Evolutionary conservation across 2,329 filamentous ascomycete genomes (phyloP).

Genomic region (Sclerotinia trifoliorum): DNA sequence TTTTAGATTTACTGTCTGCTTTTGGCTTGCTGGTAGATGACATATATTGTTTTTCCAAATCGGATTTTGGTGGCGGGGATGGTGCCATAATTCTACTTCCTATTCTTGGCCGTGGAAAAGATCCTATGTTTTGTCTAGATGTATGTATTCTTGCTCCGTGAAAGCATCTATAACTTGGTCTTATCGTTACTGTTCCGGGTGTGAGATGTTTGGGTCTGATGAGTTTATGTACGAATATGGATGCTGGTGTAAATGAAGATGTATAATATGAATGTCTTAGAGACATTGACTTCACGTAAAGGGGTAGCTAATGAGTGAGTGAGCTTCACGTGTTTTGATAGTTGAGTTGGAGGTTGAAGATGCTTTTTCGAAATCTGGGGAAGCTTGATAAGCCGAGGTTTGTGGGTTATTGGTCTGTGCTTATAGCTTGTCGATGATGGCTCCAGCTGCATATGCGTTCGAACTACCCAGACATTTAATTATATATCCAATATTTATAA

Average conservation of each 20-base stretch:
- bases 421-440: background rate
- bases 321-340: background rate
- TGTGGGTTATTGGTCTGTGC: background rate
- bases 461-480: background rate
- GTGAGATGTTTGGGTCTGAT: background rate
- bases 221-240: background rate
- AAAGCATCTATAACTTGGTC: no score
- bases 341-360: background rate
- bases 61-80: conserved; percentile 11
- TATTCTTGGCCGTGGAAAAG: background rate
- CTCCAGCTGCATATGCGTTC: no score
- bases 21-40: conserved; percentile 29
- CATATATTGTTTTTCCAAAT: conserved; percentile 38
- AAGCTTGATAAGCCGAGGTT: conserved; percentile 14
- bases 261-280: background rate
- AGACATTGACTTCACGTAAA: conserved; percentile 2
- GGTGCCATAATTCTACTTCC: conserved; percentile 19
- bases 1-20: conserved; percentile 27
- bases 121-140: background rate
- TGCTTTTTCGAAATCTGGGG: conserved; percentile 14
- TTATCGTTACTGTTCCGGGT: background rate
- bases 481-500: background rate
- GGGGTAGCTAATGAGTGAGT: background rate
- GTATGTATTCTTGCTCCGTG: background rate
- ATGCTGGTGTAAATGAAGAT: background rate